Conservation (phyloP, 257 asterid genomes). For the Coffea canephora region DNA sequence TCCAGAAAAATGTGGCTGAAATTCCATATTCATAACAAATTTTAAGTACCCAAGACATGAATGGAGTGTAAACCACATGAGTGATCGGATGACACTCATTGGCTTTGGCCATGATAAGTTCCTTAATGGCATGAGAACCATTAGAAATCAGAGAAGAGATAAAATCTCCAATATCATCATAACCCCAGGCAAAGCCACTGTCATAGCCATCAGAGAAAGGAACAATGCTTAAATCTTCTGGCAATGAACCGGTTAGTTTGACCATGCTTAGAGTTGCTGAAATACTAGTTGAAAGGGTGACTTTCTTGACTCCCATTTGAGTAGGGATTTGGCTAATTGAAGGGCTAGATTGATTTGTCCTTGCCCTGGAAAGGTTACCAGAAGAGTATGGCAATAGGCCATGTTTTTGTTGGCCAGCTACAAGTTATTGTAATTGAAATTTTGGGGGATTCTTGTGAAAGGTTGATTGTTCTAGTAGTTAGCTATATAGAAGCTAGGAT, state of each 20-base stretch:
- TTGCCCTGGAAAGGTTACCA: constrained; percentile 25
- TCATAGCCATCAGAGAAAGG: background rate
- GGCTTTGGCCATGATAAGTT: background rate
- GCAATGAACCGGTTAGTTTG: background rate
- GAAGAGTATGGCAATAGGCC: constrained; percentile 15
- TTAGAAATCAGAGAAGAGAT: background rate
- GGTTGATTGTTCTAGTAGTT: too few species aligned
- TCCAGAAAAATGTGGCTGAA: background rate
- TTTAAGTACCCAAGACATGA: background rate
- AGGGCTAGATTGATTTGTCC: constrained; percentile 30
- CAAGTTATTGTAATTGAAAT: too few species aligned
- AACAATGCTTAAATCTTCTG: background rate
- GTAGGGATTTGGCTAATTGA: constrained; percentile 10
- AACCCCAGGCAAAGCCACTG: background rate
- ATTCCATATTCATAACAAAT: background rate
- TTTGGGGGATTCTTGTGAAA: too few species aligned
- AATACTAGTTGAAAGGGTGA: constrained; percentile 11
- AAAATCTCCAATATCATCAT: background rate
- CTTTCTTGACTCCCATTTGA: constrained; percentile 7
- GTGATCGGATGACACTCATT: background rate
- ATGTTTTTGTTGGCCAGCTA: background rate
- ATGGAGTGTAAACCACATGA: background rate
- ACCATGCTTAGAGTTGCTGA: constrained; percentile 7
- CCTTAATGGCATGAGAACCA: background rate
- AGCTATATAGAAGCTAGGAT: too few species aligned